Percentiles rank a stretch among this genome's conserved stretches.
phyloP scores from a whole-genome alignment of 805 yeast genomes.

The Candida ulmi region DNA sequence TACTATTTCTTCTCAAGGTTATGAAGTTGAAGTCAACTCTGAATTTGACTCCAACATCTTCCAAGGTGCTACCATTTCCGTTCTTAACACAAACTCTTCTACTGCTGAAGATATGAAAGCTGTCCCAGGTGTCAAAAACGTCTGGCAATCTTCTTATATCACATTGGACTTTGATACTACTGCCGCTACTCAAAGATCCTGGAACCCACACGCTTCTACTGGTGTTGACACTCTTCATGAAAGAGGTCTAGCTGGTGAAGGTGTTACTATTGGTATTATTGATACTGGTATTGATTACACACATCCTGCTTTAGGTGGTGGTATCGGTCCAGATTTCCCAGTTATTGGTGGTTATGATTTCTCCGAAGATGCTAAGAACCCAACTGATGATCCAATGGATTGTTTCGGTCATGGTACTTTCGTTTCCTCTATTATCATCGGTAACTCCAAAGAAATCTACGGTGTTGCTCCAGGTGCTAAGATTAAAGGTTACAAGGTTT shows the following conservation, averaged over 20 bases:
- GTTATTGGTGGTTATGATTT: constrained; percentile 13
- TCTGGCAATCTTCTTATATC: constrained; percentile 11
- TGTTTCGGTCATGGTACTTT: constrained; percentile 17
- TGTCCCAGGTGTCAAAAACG: constrained; percentile 7
- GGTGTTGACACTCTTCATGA: constrained; percentile 2
- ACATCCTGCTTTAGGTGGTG: constrained; percentile 6
- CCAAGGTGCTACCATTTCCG: constrained; percentile 11
- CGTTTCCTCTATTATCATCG: constrained; percentile 13
- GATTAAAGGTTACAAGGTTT: constrained; percentile 11
- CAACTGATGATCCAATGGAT: constrained; percentile 11
- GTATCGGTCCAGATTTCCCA: constrained; percentile 6
- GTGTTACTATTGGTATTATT: background rate
- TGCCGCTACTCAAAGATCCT: constrained; percentile 1
- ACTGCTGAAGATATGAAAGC: constrained; percentile 6
- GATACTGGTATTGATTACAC: constrained; percentile 8
- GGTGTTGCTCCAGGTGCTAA: constrained; percentile 17
- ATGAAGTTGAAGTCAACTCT: constrained; percentile 6
- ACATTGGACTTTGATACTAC: constrained; percentile 5
- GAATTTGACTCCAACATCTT: constrained; percentile 9
- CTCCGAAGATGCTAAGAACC: constrained; percentile 4
- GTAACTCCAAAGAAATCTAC: constrained; percentile 1
- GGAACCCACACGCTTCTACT: constrained; percentile 5
- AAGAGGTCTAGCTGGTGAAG: background rate
- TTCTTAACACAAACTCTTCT: constrained; percentile 3
- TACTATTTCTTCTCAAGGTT: constrained; percentile 1